Percentiles rank a stretch among this genome's conserved stretches.
Evolutionary conservation across 2,329 filamentous ascomycete genomes (phyloP).

Genomic region (Pestalotiopsis fici): DNA sequence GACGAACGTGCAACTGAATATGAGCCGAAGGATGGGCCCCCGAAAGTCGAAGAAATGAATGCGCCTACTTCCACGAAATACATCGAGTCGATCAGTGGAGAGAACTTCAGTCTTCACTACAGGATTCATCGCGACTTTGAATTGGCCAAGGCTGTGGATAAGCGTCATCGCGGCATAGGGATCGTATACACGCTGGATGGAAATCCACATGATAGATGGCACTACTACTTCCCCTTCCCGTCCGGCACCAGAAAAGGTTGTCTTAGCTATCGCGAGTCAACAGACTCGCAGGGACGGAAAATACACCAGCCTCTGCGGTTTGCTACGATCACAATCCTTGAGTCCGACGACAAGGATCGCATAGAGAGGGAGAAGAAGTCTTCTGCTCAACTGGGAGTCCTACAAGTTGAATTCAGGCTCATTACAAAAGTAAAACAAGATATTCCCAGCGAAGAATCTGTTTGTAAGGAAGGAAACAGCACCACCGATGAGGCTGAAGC

Average conservation of each 20-base stretch:
- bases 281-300: neutral
- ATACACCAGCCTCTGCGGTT: neutral
- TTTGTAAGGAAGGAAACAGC: too few species aligned
- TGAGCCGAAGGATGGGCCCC: neutral
- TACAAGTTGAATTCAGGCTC: too few species aligned
- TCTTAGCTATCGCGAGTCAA: neutral
- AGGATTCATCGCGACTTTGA: neutral
- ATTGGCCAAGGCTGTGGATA: neutral
- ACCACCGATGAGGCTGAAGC: too few species aligned
- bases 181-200: neutral
- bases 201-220: too few species aligned
- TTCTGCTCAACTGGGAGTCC: too few species aligned
- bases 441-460: neutral
- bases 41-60: neutral
- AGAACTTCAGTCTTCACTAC: neutral
- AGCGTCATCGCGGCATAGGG: neutral
- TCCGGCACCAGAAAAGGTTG: neutral
- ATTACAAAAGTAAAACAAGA: neutral
- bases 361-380: too few species aligned
- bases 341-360: too few species aligned
- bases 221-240: too few species aligned
- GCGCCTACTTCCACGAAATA: neutral
- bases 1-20: neutral
- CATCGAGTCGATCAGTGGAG: neutral
- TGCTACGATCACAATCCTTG: too few species aligned